Base-by-base conservation (phyloP, 2,329 filamentous ascomycete species). In the Clonostachys solani region DNA sequence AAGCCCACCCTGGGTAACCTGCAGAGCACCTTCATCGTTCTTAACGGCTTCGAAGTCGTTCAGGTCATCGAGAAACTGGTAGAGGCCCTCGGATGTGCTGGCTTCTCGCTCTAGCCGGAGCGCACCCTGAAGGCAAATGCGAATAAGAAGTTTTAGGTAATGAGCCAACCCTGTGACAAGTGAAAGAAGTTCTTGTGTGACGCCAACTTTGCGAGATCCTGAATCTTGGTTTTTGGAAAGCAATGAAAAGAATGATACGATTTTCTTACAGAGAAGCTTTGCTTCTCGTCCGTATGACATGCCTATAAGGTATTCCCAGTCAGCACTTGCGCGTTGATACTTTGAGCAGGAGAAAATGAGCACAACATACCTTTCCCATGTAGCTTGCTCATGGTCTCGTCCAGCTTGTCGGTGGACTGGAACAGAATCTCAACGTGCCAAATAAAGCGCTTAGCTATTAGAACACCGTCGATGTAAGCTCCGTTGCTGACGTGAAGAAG, bases 261-360 rank as follows among this genome's bases (percentile, higher is more conserved):
- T 95, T 68, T 99, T 99, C 69, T 99, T 99, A 75, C 94, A 99
- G n/a, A 99, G 81, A 44, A 99, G 77, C 68, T 99, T 99, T n/a
- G 94, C 89, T 72, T 99, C 94, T 59, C 94, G 84, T 16, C 88
- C 87, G 63, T 97, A 99, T 10, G 91, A 89, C 51, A 99, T 78
- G 52, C 88, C 91, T 88, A 62, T 7, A 40, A 10, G 16, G 40
- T 23, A 34, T 33, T 19, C 40, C 38, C 33, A 43, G 45, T 40
- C n/a, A 12, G 18, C 5, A 29, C 23, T 8, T 29, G 8, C 23
- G 23, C 6, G 9, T n/a, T 40, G 37, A 40, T 40, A 18, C n/a
- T n/a, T 42, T 19, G 16, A 43, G 16, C 40, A 15, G 40, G 13
- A 17, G 40, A n/a, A 42, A n/a, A 18, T 38, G 40, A 42, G 40